Conservation (phyloP, 805 yeast genomes). For the Ogataea nitratoaversa region DNA sequence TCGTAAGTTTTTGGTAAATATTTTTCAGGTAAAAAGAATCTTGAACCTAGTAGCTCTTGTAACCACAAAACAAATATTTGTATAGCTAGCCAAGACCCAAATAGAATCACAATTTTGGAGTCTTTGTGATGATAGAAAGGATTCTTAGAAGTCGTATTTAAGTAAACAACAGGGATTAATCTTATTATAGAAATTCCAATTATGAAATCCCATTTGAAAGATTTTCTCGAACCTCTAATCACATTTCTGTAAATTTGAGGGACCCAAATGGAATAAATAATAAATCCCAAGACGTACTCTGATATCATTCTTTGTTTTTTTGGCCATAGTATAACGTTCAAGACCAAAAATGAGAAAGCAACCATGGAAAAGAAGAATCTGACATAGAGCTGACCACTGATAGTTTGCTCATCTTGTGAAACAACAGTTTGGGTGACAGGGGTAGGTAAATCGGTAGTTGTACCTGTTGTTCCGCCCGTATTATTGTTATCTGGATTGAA, state of each 20-base stretch:
- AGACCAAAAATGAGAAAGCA: conserved; percentile 50
- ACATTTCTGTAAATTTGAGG: conserved; percentile 85
- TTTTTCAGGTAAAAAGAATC: conserved; percentile 76
- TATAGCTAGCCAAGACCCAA: conserved; percentile 51
- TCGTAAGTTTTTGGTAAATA: conserved; percentile 79
- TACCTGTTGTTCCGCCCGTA: conserved; percentile 2
- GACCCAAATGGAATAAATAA: conserved; percentile 73
- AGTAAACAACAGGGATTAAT: conserved; percentile 59
- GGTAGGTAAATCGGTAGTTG: conserved; percentile 19
- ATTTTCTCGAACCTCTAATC: conserved; percentile 60
- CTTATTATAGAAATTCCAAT: conserved; percentile 62
- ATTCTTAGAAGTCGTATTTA: conserved; percentile 40
- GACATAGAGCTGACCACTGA: conserved; percentile 54
- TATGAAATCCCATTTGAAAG: conserved; percentile 74
- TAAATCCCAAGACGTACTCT: conserved; percentile 51
- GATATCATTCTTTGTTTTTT: conserved; percentile 45
- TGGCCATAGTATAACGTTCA: conserved; percentile 65
- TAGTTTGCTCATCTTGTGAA: conserved; percentile 47
- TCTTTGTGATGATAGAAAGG: conserved; percentile 71
- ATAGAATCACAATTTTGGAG: conserved; percentile 39
- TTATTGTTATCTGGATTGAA: conserved; percentile 14
- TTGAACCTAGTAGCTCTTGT: conserved; percentile 70
- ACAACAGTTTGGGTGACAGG: conserved; percentile 19
- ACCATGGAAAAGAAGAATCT: conserved; percentile 52
- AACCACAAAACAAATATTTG: conserved; percentile 57